phyloP scores from a whole-genome alignment of 495 filamentous ascomycete genomes.

The Cladorrhinum samala region DNA sequence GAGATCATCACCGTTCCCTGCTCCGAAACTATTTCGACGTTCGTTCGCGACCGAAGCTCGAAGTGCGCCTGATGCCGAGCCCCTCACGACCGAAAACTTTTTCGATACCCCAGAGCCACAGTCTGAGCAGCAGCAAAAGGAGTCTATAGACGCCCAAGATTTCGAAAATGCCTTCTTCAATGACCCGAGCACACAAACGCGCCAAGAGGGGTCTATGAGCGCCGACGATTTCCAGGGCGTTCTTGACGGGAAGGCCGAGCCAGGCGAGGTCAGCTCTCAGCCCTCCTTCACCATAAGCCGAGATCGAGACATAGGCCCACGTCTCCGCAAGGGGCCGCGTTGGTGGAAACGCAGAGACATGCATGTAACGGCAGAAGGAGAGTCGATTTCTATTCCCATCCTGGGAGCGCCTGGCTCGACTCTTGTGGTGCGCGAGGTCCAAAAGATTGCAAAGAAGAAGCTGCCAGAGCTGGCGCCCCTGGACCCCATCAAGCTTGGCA shows the following conservation, averaged over 20 bases:
- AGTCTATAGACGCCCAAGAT: background rate
- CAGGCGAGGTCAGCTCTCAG: too few species aligned
- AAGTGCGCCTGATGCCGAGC: background rate
- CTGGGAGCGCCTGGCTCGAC: conserved; percentile 22
- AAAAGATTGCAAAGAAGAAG: background rate
- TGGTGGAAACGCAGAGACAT: background rate
- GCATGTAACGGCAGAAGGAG: conserved; percentile 1
- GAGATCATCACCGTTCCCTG: background rate
- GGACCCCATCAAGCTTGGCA: background rate
- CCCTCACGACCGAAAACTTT: background rate
- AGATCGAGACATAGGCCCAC: too few species aligned
- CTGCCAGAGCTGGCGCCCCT: too few species aligned
- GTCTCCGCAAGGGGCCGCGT: background rate
- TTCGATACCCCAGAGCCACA: background rate
- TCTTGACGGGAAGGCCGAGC: too few species aligned
- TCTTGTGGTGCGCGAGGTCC: conserved; percentile 34
- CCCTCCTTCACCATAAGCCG: too few species aligned
- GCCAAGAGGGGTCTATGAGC: too few species aligned
- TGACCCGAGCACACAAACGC: too few species aligned
- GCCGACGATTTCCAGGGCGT: too few species aligned
- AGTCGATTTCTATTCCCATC: conserved; percentile 14
- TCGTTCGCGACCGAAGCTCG: background rate
- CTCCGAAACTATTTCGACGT: background rate
- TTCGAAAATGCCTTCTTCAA: background rate
- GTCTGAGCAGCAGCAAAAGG: background rate